Evolutionary conservation across 768 basidiomycete species (phyloP).

Genomic region (Auricularia cornea): DNA sequence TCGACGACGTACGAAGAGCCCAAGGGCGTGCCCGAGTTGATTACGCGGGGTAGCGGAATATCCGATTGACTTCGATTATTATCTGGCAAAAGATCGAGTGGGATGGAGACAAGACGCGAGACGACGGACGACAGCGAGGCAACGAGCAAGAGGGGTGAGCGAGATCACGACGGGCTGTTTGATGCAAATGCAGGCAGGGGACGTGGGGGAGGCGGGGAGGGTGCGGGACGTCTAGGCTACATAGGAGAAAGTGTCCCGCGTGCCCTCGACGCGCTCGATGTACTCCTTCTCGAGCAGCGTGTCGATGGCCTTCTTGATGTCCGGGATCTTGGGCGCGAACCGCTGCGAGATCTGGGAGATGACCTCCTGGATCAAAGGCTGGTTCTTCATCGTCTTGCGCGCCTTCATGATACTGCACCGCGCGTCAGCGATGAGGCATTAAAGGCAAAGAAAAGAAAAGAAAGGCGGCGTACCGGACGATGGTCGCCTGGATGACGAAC

Average conservation of each 20-base stretch:
- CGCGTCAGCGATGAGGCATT: constrained; percentile 17
- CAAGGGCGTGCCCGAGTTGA: too few species aligned
- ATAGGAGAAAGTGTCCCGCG: constrained; percentile 82
- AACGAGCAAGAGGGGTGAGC: too few species aligned
- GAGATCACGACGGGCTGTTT: not conserved
- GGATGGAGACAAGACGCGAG: not conserved
- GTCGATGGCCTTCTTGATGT: constrained; percentile 97
- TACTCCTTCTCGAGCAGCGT: constrained; percentile 94
- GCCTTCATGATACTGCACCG: constrained; percentile 81
- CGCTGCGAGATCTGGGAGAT: constrained; percentile 81
- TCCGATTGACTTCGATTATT: too few species aligned
- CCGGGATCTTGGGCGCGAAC: constrained; percentile 88
- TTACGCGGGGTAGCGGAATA: too few species aligned
- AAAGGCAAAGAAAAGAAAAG: not conserved
- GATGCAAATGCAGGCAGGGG: not conserved
- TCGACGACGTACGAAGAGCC: too few species aligned
- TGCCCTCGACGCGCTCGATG: constrained; percentile 86
- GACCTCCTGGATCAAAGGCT: constrained; percentile 81
- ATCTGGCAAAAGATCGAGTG: too few species aligned
- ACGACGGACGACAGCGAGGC: not conserved
- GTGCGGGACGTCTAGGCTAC: constrained; percentile 46
- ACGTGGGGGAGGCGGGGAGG: not conserved
- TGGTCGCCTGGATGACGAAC: constrained; percentile 91
- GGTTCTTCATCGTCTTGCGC: constrained; percentile 91
- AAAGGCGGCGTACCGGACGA: constrained; percentile 52